Base-by-base conservation (phyloP, 1,284 basidiomycete genomes). In the Melampsora larici-populina region DNA sequence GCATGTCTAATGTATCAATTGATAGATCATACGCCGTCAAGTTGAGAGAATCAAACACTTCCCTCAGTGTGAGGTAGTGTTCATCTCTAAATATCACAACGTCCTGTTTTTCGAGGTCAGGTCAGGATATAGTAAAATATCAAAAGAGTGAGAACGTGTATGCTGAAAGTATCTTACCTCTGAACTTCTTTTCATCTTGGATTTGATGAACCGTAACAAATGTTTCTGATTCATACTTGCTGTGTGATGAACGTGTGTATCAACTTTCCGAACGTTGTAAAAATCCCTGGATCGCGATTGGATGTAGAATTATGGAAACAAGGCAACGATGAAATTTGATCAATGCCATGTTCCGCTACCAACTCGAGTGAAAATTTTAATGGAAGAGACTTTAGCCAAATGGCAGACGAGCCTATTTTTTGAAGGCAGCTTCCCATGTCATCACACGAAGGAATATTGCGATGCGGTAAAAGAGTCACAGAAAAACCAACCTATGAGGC, bases 161-260 rank as follows among this genome's bases (percentile, higher is more conserved):
- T n/a, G 24, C 72, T 13, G 36, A 33, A 18, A 64, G 48, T 2
- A 31, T 79, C 83, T 78, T 31, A 86, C 86, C 79, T 88, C 84
- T 6, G 88, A 86, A 51, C 83, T 84, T 55, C 85, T 85, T 83
- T 86, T 87, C 84, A 88, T 85, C 85, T 99, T 98, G 63, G 91
- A 90, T 85, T 99, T 99, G 87, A 99, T 99, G 86, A 99, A 99
- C 6, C 97, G 94, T 31, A 99, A 86, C n/a, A 99, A 86, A 85
- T 99, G 97, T 85, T 99, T 99, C 84, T 99, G 97, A 84, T 99
- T 99, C 96, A 99, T 98, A 84, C 92, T 92, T 74, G 95, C 97
- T 13, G 94, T 97, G 84, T 99, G 94, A 83, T 99, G 97, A 26
- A 99, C 93, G 85, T 99, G 96, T 11, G 97, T 99, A 84, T 98